Conservation (phyloP, 2,329 filamentous ascomycete genomes). For the Fusarium nygamai region DNA sequence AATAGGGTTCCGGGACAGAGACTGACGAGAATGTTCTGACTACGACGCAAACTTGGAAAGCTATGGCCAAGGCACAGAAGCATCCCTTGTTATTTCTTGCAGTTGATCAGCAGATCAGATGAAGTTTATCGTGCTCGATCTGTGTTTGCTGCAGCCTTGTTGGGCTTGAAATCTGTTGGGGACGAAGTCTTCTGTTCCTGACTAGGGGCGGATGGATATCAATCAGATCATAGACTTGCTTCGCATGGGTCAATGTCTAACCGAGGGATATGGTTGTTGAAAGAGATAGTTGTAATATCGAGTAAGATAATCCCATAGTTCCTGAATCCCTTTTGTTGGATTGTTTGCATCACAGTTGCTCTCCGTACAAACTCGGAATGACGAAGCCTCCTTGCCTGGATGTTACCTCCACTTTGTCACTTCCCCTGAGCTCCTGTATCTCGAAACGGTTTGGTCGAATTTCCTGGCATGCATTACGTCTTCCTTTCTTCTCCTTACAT, state of each 20-base stretch:
- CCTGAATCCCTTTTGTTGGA: not conserved
- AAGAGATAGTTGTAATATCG: not conserved
- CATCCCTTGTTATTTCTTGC: not conserved
- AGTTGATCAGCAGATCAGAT: not conserved
- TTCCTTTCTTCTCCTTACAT: not conserved
- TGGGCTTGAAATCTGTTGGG: not conserved
- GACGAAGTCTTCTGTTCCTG: not conserved
- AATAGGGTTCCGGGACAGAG: not conserved
- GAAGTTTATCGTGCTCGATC: not conserved
- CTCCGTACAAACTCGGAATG: not conserved
- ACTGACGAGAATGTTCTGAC: not conserved
- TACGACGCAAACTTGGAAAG: not conserved
- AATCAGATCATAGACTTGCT: not conserved
- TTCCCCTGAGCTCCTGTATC: not conserved
- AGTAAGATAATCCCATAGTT: not conserved
- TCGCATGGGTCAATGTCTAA: not conserved
- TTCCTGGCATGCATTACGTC: not conserved
- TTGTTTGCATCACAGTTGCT: not conserved
- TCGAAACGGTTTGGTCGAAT: not conserved
- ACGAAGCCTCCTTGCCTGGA: not conserved
- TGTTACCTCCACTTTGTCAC: too few relatives aligned
- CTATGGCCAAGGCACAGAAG: not conserved
- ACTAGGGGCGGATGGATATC: not conserved
- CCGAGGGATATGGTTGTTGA: rapidly evolving
- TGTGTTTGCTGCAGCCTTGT: not conserved